Base-by-base conservation (phyloP, 305 asterid species). In the Fraxinus xanthoxyloides region DNA sequence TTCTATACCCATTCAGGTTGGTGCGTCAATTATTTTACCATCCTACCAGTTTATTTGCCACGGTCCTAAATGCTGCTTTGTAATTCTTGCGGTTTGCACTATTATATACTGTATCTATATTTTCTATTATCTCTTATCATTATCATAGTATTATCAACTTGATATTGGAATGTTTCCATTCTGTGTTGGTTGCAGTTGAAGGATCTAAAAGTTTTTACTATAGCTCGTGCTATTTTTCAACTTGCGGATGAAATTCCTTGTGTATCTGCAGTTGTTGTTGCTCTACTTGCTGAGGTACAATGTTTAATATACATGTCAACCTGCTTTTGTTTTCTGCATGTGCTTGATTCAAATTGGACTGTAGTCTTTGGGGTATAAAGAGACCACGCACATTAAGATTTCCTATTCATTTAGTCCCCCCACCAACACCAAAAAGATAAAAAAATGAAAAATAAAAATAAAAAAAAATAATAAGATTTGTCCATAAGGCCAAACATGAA, bases 191-290 rank as follows among this genome's bases (percentile, higher is more conserved):
- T 90, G 85, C 97, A 96, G 99, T 83, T 96, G 92, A 96, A 96
- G 90, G 97, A 96, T 93, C 99, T 96, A 77, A 90, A 94, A 86
- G 98, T 94, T 87, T 96, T 94, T 85, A 96, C 99, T 23, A 91
- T 96, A 63, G 89, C 94, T 82, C 99, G 99, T 72, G 97, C 94
- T 76, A 94, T 96, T 83, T 96, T 96, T 91, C 98, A 94, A 89
- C 96, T 96, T 67, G 34, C 95, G 0, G 99, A 96, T 80, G 99
- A 96, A 88, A 96, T 96, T 74, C 98, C 99, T 75, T 96, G 98
- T 92, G 90, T 96, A 72, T 94, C 99, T 77, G 98, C 99, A 23
- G 98, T 96, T 84, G 97, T 96, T 82, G 98, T 96, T 82, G 98
- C 99, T 86, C 91, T 96, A 67, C 99, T 94, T 63, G 94, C 98